These are phyloP conservation scores for Phytophthora constricta DNA, from an alignment of 352 stramenopile species.

Conservation along the genomic window DNA sequence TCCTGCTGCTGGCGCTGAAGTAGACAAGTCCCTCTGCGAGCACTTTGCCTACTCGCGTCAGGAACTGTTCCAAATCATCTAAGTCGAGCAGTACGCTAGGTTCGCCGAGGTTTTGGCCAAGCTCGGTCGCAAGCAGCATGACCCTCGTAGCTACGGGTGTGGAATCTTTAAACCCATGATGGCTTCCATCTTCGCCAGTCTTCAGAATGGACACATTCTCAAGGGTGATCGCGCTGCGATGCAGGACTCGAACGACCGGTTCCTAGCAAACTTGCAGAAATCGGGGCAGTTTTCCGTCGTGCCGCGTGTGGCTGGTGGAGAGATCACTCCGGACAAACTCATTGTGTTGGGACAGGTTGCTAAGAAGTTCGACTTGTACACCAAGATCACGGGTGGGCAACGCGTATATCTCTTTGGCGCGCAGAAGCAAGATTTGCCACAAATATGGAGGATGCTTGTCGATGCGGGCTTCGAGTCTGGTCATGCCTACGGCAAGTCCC, in stretches of 20 bases:
- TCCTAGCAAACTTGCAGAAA: slow-evolving; percentile 93
- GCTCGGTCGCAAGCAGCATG: slow-evolving; percentile 64
- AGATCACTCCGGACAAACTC: slow-evolving; percentile 91
- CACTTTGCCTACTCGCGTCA: slow-evolving; percentile 91
- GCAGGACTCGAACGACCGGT: slow-evolving; percentile 94
- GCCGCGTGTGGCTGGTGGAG: slow-evolving; percentile 89
- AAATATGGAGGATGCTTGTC: slow-evolving; percentile 93
- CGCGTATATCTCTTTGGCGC: slow-evolving; percentile 93
- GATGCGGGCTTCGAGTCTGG: slow-evolving; percentile 91
- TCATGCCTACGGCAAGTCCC: slow-evolving; percentile 93
- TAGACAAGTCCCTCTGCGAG: slow-evolving; percentile 92
- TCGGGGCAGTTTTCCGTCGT: slow-evolving; percentile 94
- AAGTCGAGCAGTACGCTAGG: slow-evolving; percentile 82
- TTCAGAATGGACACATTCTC: slow-evolving; percentile 90
- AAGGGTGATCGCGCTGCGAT: slow-evolving; percentile 77
- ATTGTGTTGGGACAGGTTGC: slow-evolving; percentile 90
- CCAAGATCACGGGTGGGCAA: slow-evolving; percentile 95
- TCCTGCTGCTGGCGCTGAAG: slow-evolving; percentile 77
- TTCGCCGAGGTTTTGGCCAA: slow-evolving; percentile 90
- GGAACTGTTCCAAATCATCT: slow-evolving; percentile 90
- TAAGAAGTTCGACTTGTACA: slow-evolving; percentile 92
- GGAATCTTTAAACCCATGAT: slow-evolving; percentile 94
- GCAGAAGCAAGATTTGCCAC: slow-evolving; percentile 90
- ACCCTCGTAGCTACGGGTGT: slow-evolving; percentile 75
- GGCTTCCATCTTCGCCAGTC: slow-evolving; percentile 89